Evolutionary conservation across 371 early-diverging fungal species (phyloP).

Genomic region (Zychaea mexicana): DNA sequence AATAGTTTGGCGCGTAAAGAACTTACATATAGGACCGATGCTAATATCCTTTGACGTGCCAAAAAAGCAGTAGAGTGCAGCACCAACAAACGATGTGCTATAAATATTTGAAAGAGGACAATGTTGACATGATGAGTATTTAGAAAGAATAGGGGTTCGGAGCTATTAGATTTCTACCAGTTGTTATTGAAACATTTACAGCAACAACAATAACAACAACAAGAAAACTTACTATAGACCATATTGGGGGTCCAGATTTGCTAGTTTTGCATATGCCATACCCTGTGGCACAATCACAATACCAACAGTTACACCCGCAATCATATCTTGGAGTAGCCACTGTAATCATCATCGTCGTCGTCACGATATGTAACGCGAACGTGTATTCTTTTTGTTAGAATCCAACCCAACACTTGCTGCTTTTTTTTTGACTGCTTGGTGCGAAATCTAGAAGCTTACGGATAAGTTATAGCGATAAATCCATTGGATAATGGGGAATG

Average conservation of each 20-base stretch:
- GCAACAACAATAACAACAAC: constrained; percentile 1
- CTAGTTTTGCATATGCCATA: constrained; percentile 84
- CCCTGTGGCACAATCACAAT: constrained; percentile 84
- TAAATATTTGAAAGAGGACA: too few relatives aligned
- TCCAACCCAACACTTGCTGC: too few relatives aligned
- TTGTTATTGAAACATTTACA: constrained; percentile 19
- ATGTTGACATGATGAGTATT: too few relatives aligned
- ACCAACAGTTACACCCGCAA: constrained; percentile 90
- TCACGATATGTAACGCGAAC: too few relatives aligned
- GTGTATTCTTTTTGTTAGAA: too few relatives aligned
- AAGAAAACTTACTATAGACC: constrained; percentile 52
- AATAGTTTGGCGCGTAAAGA: too few relatives aligned
- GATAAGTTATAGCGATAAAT: constrained; percentile 66
- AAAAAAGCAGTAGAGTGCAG: constrained; percentile 61
- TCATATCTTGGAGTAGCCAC: constrained; percentile 82
- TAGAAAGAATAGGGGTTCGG: too few relatives aligned
- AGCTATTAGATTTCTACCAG: not conserved
- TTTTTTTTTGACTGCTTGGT: too few relatives aligned
- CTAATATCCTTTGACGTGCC: constrained; percentile 86
- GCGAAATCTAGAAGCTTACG: too few relatives aligned
- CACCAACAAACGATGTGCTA: constrained; percentile 39
- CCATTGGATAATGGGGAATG: constrained; percentile 74
- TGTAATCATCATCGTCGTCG: too few relatives aligned
- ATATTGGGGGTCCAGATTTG: constrained; percentile 67
- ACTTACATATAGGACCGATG: constrained; percentile 74